phyloP scores from a whole-genome alignment of 768 basidiomycete genomes.

The Leccinellum luteum region DNA sequence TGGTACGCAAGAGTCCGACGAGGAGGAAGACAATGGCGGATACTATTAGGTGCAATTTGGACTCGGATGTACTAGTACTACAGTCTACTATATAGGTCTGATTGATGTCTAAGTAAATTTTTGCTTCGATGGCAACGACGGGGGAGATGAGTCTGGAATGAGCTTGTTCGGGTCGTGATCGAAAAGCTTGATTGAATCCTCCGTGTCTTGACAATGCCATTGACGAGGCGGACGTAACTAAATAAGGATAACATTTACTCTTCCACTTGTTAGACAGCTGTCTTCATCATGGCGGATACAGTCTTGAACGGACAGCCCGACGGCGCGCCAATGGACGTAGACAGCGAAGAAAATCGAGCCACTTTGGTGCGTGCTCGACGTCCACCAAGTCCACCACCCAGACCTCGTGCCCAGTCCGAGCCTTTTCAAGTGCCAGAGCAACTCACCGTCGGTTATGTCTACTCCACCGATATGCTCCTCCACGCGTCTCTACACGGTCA shows the following conservation, averaged over 20 bases:
- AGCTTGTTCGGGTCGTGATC: neutral
- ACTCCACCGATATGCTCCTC: slow-evolving; percentile 80
- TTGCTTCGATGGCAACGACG: neutral
- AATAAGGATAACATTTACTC: neutral
- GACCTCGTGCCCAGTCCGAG: slow-evolving; percentile 29
- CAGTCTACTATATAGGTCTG: neutral
- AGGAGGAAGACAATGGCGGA: no score
- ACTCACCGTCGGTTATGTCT: slow-evolving; percentile 76
- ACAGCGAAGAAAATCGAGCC: slow-evolving; percentile 13
- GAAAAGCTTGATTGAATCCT: neutral
- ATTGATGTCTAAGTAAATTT: neutral
- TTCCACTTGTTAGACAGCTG: neutral
- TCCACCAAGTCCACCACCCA: slow-evolving; percentile 19
- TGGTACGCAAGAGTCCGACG: no score
- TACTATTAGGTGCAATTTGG: no score
- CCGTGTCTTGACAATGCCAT: neutral
- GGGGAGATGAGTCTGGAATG: neutral
- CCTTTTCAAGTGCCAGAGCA: slow-evolving; percentile 25
- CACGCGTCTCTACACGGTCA: slow-evolving; percentile 72
- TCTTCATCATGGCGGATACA: neutral
- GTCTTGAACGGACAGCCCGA: slow-evolving; percentile 21
- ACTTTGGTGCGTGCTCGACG: slow-evolving; percentile 5
- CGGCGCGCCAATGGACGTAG: slow-evolving; percentile 29
- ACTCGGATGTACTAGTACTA: neutral
- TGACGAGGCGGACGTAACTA: neutral